Conservation (phyloP, 202 grass and related monocot genomes). For the Bolboschoenoplectus hybrid region DNA sequence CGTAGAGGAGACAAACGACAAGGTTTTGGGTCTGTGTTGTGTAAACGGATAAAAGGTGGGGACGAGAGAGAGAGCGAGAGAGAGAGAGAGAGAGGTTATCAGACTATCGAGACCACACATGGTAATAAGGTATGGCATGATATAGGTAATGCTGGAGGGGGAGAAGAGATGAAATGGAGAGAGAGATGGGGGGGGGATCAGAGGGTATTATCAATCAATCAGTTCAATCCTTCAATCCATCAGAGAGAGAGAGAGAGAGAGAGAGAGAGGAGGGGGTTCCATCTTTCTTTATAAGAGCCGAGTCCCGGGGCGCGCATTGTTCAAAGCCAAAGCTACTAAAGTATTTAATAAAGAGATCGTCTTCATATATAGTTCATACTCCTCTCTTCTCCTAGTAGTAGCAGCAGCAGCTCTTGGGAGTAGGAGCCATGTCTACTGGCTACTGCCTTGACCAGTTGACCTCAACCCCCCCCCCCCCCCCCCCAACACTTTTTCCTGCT, state of each 20-base stretch:
- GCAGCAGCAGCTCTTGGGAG: not conserved
- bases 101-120: not conserved
- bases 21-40: not conserved
- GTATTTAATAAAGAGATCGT: not conserved
- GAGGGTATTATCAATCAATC: slow-evolving; percentile 45
- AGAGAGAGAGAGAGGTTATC: not conserved
- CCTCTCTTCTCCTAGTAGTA: not conserved
- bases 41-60: not conserved
- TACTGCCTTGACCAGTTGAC: too few species aligned
- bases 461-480: too few species aligned
- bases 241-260: not conserved
- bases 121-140: slow-evolving; percentile 4
- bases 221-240: slow-evolving; percentile 39
- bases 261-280: not conserved
- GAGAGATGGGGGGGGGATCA: not conserved
- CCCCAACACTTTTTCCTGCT: too few species aligned
- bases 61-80: not conserved
- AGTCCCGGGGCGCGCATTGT: slow-evolving; percentile 25
- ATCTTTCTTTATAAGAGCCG: slow-evolving; percentile 7
- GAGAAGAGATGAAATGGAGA: slow-evolving; percentile 21
- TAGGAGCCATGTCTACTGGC: too few species aligned
- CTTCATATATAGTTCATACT: not conserved
- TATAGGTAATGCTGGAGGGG: not conserved
- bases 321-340: not conserved
- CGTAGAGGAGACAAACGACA: not conserved